Percentiles rank a stretch among this genome's conserved stretches.
These are phyloP conservation scores for Endocalyx cinctus DNA, from an alignment of 2,329 filamentous ascomycete genomes.

Conservation along the genomic window DNA sequence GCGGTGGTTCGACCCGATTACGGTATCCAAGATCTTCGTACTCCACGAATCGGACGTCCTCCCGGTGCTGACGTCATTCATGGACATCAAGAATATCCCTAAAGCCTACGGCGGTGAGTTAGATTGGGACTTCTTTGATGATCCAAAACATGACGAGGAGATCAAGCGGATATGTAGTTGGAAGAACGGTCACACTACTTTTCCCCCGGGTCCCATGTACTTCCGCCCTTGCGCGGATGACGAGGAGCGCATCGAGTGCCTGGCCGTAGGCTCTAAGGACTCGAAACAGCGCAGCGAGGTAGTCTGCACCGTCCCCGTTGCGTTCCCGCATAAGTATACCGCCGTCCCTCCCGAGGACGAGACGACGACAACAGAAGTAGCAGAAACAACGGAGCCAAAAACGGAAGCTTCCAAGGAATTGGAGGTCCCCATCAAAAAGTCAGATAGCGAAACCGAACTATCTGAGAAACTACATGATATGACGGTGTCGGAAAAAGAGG, in stretches of 20 bases:
- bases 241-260: slow-evolving; percentile 44
- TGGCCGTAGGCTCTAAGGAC: slow-evolving; percentile 46
- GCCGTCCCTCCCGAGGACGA: slow-evolving; percentile 5
- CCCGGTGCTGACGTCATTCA: slow-evolving; percentile 72
- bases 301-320: slow-evolving; percentile 48
- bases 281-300: slow-evolving; percentile 41
- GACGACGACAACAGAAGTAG: slow-evolving; percentile 2
- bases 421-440: background rate
- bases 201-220: slow-evolving; percentile 53
- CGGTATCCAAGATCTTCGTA: slow-evolving; percentile 94
- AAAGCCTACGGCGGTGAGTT: slow-evolving; percentile 85
- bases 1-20: slow-evolving; percentile 91
- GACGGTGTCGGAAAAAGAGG: background rate
- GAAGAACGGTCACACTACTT: slow-evolving; percentile 47
- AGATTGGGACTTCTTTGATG: slow-evolving; percentile 79
- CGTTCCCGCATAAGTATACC: slow-evolving; percentile 26
- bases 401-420: slow-evolving; percentile 6
- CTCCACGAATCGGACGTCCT: slow-evolving; percentile 69
- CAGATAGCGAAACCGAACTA: background rate
- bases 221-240: slow-evolving; percentile 50
- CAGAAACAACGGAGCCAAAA: slow-evolving; percentile 5
- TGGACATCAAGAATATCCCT: slow-evolving; percentile 78
- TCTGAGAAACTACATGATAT: background rate
- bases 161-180: slow-evolving; percentile 37
- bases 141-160: slow-evolving; percentile 50